Conservation (phyloP, 345 rosid genomes). For the Dipteronia sinensis region DNA sequence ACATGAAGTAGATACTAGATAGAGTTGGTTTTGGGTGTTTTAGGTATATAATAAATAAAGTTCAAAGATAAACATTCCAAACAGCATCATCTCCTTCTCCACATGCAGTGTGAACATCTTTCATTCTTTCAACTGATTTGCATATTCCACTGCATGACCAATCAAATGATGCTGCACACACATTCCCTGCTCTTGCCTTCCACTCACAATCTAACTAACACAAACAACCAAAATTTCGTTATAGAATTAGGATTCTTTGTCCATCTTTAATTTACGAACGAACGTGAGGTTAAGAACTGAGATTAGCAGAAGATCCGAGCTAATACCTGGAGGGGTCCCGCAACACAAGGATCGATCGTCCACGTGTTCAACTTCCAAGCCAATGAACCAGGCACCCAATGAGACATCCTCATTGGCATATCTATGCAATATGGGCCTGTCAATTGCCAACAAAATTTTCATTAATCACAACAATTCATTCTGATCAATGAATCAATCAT, state of each 20-base stretch:
- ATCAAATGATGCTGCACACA: conserved; percentile 86
- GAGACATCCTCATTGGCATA: conserved; percentile 96
- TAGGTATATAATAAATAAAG: background rate
- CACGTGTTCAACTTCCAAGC: conserved; percentile 81
- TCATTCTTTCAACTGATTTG: conserved; percentile 78
- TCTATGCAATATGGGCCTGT: conserved; percentile 77
- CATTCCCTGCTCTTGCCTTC: conserved; percentile 73
- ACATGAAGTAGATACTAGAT: background rate
- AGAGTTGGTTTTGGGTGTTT: background rate
- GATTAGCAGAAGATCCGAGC: background rate
- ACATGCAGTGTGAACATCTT: conserved; percentile 60
- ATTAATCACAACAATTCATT: background rate
- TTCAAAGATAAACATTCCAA: conserved; percentile 47
- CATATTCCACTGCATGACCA: conserved; percentile 92
- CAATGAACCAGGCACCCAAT: conserved; percentile 79
- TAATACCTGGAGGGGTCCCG: conserved; percentile 73
- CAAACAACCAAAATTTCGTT: too few species aligned
- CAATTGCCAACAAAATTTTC: background rate
- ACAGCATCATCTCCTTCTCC: conserved; percentile 75
- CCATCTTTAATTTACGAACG: too few species aligned
- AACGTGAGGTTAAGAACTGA: too few species aligned
- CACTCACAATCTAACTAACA: conserved; percentile 59
- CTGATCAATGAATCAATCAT: background rate
- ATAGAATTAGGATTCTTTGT: too few species aligned
- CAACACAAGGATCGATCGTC: conserved; percentile 89